These are phyloP conservation scores for Marasmius sp. DNA, from an alignment of 1,284 basidiomycete genomes.

Conservation along the genomic window DNA sequence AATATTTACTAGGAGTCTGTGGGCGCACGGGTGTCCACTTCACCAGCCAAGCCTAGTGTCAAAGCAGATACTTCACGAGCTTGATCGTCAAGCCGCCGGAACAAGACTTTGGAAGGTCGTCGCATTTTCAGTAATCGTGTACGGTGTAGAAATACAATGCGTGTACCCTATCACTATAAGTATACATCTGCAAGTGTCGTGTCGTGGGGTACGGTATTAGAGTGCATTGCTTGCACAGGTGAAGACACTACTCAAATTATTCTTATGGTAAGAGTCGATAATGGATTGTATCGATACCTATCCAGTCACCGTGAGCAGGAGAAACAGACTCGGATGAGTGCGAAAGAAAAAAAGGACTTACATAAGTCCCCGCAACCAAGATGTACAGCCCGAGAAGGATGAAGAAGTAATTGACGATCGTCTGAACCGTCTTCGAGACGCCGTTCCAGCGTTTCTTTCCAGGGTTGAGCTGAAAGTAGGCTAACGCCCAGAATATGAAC, in stretches of 20 bases:
- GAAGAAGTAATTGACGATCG: slow-evolving; percentile 38
- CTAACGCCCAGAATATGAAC: slow-evolving; percentile 49
- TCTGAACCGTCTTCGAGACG: slow-evolving; percentile 33
- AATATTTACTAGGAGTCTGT: too few species aligned
- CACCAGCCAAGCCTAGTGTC: too few species aligned
- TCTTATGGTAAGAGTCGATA: slow-evolving; percentile 11
- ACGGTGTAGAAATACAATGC: too few species aligned
- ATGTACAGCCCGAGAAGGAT: slow-evolving; percentile 41
- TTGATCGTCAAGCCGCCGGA: too few species aligned
- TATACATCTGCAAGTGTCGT: too few species aligned
- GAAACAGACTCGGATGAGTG: background rate
- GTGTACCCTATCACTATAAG: background rate
- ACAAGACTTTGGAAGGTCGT: too few species aligned
- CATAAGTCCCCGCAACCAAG: slow-evolving; percentile 42
- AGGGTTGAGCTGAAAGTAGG: slow-evolving; percentile 41
- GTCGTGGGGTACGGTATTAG: background rate
- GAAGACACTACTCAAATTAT: slow-evolving; percentile 8
- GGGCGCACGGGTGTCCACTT: too few species aligned
- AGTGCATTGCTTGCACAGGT: slow-evolving; percentile 15
- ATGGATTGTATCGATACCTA: slow-evolving; percentile 16
- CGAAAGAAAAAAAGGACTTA: slow-evolving; percentile 20
- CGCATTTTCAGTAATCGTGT: too few species aligned
- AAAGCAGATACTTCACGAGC: too few species aligned
- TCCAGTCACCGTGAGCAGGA: background rate
- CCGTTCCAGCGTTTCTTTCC: slow-evolving; percentile 36